phyloP scores from a whole-genome alignment of 108 stramenopile genomes.

The Seminavis robusta region DNA sequence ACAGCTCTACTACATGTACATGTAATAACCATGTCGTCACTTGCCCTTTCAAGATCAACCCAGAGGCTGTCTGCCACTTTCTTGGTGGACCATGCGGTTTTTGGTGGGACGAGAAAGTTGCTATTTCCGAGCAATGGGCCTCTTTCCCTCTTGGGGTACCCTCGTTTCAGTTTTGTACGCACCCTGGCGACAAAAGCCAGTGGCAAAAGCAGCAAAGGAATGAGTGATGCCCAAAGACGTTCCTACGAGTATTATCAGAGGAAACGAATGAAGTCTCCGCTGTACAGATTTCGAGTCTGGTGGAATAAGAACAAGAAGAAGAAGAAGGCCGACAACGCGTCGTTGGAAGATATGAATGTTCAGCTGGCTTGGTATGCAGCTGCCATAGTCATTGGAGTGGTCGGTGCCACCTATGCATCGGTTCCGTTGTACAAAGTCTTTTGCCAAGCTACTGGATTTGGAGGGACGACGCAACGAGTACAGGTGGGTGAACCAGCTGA shows the following conservation, averaged over 20 bases:
- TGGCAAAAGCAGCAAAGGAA: neutral
- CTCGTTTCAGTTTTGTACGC: neutral
- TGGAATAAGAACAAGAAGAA: neutral
- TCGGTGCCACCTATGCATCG: conserved; percentile 93
- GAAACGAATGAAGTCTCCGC: conserved; percentile 14
- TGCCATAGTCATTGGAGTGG: conserved; percentile 73
- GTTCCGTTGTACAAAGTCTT: conserved; percentile 99
- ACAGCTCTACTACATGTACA: no score
- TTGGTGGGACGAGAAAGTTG: no score
- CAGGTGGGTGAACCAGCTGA: conserved; percentile 29
- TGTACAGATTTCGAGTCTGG: conserved; percentile 9
- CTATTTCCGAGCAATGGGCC: no score
- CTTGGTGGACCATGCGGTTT: no score
- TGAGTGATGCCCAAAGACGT: conserved; percentile 40
- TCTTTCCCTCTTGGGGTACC: no score
- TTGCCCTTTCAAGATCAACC: no score
- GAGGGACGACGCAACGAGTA: conserved; percentile 94
- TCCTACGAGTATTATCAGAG: conserved; percentile 74
- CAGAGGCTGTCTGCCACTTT: no score
- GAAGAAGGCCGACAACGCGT: conserved; percentile 8
- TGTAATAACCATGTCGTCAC: no score
- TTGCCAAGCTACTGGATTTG: conserved; percentile 98
- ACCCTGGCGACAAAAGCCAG: neutral
- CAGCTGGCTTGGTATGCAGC: conserved; percentile 75
- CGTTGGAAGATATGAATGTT: conserved; percentile 54